Base-by-base conservation (phyloP, 805 yeast species). In the Pichia pseudocactophila region DNA sequence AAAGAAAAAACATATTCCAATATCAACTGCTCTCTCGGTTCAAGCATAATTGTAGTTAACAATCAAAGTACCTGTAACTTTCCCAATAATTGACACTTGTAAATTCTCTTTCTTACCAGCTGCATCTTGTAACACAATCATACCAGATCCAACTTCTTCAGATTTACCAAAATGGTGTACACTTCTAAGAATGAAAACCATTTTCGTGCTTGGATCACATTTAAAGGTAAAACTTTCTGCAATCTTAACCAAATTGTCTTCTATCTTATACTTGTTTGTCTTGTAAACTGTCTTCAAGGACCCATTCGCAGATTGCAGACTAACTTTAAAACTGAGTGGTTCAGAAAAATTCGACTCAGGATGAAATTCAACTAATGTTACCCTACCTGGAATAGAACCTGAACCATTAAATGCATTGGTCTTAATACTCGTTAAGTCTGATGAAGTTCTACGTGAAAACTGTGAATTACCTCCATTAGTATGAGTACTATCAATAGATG, bases 141-240 rank as follows among this genome's bases (percentile, higher is more conserved):
- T 66, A 8, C 77, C 78, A 37, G 68, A 68, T 11, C 82, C 95
- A 33, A 87, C 42, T 43, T 76, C 83, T 22, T 67, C 65, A 50
- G 76, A 80, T 55, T 81, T 79, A 31, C 95, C 88, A 51, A 89
- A 71, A 2, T 77, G 72, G 57, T 84, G 92, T 54, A 76, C 82
- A 28, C 79, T 76, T 34, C 76, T 68, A 22, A 85, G 74, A 33
- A 70, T 68, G 54, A 90, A 74, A 3, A 75, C 64, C 34, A 89
- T 54, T 42, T 66, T 70, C 3, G 80, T 79, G 10, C 74, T 80
- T 4, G 78, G 62, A 4, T 80, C 68, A 5, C 90, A 80, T 54
- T 74, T 78, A 66, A 89, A 83, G 4, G 79, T 69, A 46, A 73
- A 67, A 17, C 78, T 66, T 55, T 86, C 96, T 45, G 76, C 70